Evolutionary conservation across 2,329 filamentous ascomycete genomes (phyloP), one percentile per base, ranked within the genome.

Genomic region (Xenosphaeropsis pyriputrescens): DNA sequence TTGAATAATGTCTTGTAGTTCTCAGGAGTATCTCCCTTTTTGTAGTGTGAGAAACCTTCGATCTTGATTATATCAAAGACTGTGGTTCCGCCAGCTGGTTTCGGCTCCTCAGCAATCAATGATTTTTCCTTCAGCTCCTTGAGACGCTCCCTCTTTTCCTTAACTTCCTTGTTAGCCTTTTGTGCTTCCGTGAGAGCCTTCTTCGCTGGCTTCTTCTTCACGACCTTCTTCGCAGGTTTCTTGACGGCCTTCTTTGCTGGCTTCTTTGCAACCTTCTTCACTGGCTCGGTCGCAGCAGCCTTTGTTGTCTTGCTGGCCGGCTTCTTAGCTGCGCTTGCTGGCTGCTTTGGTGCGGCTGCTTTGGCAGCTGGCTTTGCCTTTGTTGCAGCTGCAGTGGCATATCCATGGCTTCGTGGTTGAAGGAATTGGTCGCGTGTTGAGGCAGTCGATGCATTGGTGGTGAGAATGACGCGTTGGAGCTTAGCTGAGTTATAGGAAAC

Each of bases 121-220:
- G 53, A 53, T 29, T 47, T 48, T 15, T 42, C 41, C 43, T 62
- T 60, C 33, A 62, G 51, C 29, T 52, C 41, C 37, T 51, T 55
- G 13, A 57, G 41, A 16, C 48, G 48, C 9, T 52, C 45, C 36
- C 49, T 55, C 39, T n/a, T 14, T 8, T 36, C 29, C 14, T 2
- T 4, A n/a, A 14, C 18, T 3, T 4, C 18, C 11, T 29, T 18
- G 8, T 7, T 14, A 15, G 14, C 35, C 19, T 29, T 22, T n/a
- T 50, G 38, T 36, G 57, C 41, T 17, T 36, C 38, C 7, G 44
- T 43, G 31, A 47, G 35, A 9, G 32, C 48, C 41, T 47, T 48
- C 18, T 39, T 37, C 31, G 37, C 42, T 6, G 35, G 35, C 14
- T 19, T 31, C 30, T 48, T 45, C 34, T 46, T 46, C 6, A 29